Conservation (phyloP, 163 green algal genomes). For the Scenedesmus sp. region DNA sequence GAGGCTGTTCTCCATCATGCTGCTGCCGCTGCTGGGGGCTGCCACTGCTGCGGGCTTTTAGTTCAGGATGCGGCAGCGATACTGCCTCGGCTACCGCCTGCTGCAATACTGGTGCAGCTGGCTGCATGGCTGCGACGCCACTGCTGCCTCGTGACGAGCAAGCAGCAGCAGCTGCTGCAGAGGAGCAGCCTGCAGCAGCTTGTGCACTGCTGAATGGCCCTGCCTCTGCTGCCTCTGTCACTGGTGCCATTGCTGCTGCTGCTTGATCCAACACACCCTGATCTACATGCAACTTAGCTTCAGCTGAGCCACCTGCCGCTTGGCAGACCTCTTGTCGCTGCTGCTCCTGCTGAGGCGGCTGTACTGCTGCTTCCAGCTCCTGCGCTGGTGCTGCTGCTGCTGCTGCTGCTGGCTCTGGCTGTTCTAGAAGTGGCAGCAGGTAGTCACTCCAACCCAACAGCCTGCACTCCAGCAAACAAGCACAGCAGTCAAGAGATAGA, state of each 20-base stretch:
- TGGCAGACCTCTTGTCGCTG: background rate
- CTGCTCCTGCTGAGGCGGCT: background rate
- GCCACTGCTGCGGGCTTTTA: background rate
- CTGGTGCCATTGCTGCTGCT: background rate
- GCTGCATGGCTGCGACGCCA: background rate
- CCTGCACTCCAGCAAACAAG: background rate
- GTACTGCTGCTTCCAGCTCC: constrained; percentile 11
- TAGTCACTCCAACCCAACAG: constrained; percentile 43
- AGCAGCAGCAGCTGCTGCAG: background rate
- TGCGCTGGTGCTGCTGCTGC: background rate
- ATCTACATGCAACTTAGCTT: background rate
- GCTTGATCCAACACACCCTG: background rate
- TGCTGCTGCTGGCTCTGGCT: constrained; percentile 25
- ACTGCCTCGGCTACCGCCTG: background rate
- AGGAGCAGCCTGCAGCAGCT: background rate
- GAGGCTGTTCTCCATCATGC: background rate
- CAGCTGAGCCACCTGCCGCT: background rate
- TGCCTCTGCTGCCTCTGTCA: background rate
- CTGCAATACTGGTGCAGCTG: background rate
- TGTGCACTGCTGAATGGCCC: background rate
- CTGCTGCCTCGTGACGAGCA: background rate
- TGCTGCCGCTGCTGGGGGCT: background rate
- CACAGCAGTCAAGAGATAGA: background rate
- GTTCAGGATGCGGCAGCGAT: background rate
- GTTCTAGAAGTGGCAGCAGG: constrained; percentile 21